phyloP scores from a whole-genome alignment of 2,329 filamentous ascomycete species.

The Zalaria sp. region DNA sequence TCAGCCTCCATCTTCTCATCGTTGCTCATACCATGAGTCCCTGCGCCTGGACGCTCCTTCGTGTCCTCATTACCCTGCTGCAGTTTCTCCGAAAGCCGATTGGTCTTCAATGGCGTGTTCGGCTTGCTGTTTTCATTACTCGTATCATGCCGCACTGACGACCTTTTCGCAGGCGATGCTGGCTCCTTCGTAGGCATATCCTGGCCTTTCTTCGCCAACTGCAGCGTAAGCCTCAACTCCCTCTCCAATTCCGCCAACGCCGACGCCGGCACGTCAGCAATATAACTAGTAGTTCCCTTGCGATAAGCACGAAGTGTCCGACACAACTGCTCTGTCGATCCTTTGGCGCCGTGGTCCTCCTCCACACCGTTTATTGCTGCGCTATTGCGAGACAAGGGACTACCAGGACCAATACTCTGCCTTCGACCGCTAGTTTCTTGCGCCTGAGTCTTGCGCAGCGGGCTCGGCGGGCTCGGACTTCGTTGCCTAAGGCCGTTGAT shows the following conservation, averaged over 20 bases:
- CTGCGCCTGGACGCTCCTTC: too few species aligned
- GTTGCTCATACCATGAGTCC: too few species aligned
- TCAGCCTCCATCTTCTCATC: too few species aligned
- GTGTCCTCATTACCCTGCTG: too few species aligned
- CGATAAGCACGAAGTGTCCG: slow-evolving; percentile 43
- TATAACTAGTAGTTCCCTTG: slow-evolving; percentile 35
- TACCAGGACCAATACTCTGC: slow-evolving; percentile 1
- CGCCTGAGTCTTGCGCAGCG: slow-evolving; percentile 20
- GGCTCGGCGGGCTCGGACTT: slow-evolving; percentile 16
- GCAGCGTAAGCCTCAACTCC: slow-evolving; percentile 37
- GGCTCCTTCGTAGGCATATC: background rate
- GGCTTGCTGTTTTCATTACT: background rate
- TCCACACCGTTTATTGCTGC: slow-evolving; percentile 26
- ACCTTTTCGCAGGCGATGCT: background rate
- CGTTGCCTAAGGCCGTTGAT: slow-evolving; percentile 10
- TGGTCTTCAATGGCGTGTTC: background rate
- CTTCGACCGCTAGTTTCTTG: slow-evolving; percentile 21
- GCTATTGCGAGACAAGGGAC: slow-evolving; percentile 30
- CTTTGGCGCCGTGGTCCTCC: slow-evolving; percentile 4
- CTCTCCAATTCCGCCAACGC: slow-evolving; percentile 40
- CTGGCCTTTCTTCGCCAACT: background rate
- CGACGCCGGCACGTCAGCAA: slow-evolving; percentile 30
- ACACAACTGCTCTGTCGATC: slow-evolving; percentile 43
- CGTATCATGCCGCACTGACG: background rate
- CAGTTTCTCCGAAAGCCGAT: too few species aligned